These are phyloP conservation scores for Chrysanthemum makinoi DNA, from an alignment of 129 eudicot species.

Conservation along the genomic window DNA sequence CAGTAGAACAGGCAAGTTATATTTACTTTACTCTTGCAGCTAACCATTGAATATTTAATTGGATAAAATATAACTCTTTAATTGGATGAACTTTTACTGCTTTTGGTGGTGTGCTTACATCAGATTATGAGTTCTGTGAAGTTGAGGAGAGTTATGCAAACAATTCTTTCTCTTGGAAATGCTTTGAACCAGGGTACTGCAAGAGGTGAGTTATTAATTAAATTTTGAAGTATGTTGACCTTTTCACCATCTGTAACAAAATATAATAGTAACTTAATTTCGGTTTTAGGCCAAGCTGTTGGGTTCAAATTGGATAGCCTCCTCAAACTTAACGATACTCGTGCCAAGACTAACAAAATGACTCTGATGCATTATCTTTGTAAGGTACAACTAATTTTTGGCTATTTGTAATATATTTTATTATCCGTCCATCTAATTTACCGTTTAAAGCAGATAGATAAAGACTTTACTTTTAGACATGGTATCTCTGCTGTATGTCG, in stretches of 20 bases:
- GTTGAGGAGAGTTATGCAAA: slow-evolving; percentile 86
- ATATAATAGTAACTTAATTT: background rate
- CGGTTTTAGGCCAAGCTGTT: slow-evolving; percentile 82
- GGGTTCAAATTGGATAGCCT: slow-evolving; percentile 96
- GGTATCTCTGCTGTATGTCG: slow-evolving; percentile 17
- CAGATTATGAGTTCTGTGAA: slow-evolving; percentile 87
- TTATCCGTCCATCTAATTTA: background rate
- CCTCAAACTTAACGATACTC: slow-evolving; percentile 89
- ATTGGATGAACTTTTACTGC: background rate
- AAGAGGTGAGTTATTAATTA: slow-evolving; percentile 53
- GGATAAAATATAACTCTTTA: background rate
- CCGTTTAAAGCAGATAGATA: background rate
- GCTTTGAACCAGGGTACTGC: slow-evolving; percentile 98
- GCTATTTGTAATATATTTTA: slow-evolving; percentile 1
- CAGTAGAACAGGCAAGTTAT: slow-evolving; percentile 61
- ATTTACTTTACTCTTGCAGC: slow-evolving; percentile 1
- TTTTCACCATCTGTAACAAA: too few species aligned
- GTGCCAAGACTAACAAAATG: slow-evolving; percentile 89
- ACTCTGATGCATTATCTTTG: slow-evolving; percentile 97
- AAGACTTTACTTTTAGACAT: slow-evolving; percentile 11
- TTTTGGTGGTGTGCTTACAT: slow-evolving; percentile 34
- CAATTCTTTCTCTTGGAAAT: slow-evolving; percentile 92
- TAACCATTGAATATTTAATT: slow-evolving; percentile 4
- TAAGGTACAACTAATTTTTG: slow-evolving; percentile 53
- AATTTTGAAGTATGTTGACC: slow-evolving; percentile 1